A percentile compares a stretch with the other conserved stretches of the same genome.
Evolutionary conservation across 108 stramenopile genomes (phyloP).

Genomic region (Fragilaria crotonensis): DNA sequence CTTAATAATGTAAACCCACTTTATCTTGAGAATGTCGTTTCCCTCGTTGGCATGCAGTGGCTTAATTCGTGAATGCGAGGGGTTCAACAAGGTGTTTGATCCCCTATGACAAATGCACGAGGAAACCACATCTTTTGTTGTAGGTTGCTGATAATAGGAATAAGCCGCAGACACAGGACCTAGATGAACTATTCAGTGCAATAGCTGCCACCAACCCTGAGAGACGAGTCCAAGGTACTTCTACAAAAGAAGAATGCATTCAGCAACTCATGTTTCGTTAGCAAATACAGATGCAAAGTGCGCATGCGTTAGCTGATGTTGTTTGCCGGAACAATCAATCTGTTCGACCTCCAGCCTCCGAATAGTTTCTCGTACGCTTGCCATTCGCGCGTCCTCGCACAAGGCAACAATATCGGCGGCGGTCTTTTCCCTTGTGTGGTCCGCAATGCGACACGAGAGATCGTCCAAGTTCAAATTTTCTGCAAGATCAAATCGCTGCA

Average conservation of each 20-base stretch:
- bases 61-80: too few species aligned
- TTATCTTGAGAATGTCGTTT: too few species aligned
- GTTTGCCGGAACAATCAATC: neutral
- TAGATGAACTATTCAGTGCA: too few species aligned
- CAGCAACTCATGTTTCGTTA: neutral
- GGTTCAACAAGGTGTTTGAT: too few species aligned
- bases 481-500: slow-evolving; percentile 24
- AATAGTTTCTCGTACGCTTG: slow-evolving; percentile 7
- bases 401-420: slow-evolving; percentile 56
- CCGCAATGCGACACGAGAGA: slow-evolving; percentile 31
- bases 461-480: slow-evolving; percentile 25
- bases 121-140: too few species aligned
- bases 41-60: too few species aligned
- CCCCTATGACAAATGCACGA: too few species aligned
- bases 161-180: too few species aligned
- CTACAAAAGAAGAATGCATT: neutral
- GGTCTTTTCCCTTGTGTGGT: slow-evolving; percentile 46
- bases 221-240: neutral
- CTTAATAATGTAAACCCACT: too few species aligned
- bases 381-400: slow-evolving; percentile 55
- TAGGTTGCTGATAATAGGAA: too few species aligned
- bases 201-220: too few species aligned
- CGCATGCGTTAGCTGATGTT: neutral
- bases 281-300: neutral
- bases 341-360: neutral